Base-by-base conservation (phyloP, 306 rosid species). In the Pyrus betulifolia region DNA sequence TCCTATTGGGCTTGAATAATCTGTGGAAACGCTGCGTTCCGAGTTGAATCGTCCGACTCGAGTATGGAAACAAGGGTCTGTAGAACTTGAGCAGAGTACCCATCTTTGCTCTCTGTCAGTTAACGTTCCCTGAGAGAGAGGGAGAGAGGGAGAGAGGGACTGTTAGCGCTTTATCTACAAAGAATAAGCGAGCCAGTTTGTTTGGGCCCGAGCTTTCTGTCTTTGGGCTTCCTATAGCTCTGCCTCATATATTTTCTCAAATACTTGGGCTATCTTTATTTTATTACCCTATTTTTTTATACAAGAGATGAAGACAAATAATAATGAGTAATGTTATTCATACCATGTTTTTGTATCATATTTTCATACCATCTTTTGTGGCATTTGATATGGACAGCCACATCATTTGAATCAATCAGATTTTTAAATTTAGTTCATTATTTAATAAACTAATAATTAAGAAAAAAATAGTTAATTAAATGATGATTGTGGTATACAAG, bases 1-100 rank as follows among this genome's bases (percentile, higher is more conserved):
- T 49, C 8, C 67, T 79, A 7, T 49, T 70, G 51, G 73, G 69
- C 25, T 66, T 72, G 81, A 82, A 79, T 66, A 85, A 42, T 75
- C 84, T 10, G 57, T 75, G 49, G 38, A 59, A 80, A 30, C 38
- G 80, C 25, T 28, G 74, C 30, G 75, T 31, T 64, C 76, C 35
- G 76, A 85, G 74, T 51, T 55, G 83, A 86, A 67, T 38, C 57
- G 84, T 21, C 42, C 82, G 89, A 52, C 75, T 5, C 8, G 86
- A 74, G 84, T 27, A 2, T 0, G 77, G 60, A 23, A 77, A 83
- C 58, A 87, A 82, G 81, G 97, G 97, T 49, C 69, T 78, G 87
- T 74, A 84, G 77, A 74, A 85, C 72, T 83, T 92, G n/a, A 92
- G 86, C 82, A 90, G 91, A 28, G 87, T 84, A 12, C 83, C 85